Base-by-base conservation (phyloP, 176 grass and related monocot genomes). In the Tillandsia leiboldiana region DNA sequence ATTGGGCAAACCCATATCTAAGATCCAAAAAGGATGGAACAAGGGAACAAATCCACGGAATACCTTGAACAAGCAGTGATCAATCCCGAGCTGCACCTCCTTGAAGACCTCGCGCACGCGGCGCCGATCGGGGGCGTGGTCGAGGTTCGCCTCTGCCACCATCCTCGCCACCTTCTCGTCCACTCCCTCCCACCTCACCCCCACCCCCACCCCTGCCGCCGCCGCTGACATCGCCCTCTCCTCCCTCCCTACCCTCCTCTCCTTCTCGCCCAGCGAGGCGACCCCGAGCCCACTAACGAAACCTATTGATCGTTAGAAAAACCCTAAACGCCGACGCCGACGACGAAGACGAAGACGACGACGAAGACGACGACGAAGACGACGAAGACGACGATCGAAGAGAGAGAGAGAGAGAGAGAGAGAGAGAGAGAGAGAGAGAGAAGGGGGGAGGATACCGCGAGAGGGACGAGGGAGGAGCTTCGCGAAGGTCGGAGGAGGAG, bases 41-140 rank as follows among this genome's bases (percentile, higher is more conserved):
- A 42, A 42, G 33, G 33, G 33, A 42, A 42, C 33, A 42, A 42
- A 42, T 42, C 33, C 3, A 5, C 8, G 9, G 0, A 4, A 24
- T 56, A 89, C 91, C 90, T 88, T 91, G 68, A 96, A 88, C 79
- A 96, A 77, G 79, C 88, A 96, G 80, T 96, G 88, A 56, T 91
- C 92, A 50, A 96, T 91, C 51, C 20, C 74, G 47, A 87, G 83
- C 81, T 91, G 92, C 49, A 89, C 80, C 53, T 84, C 81, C 80
- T 96, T 96, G 83, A 96, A 96, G 1, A 81, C 81, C 53, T 96
- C 83, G 20, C 92, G 81, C 61, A 96, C 79, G 49, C 83, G 85
- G 75, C 88, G 85, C 70, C 92, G 81, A 62, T 89, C 88, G 7
- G 74, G 64, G 8, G 86, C 92, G 63, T 91, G 77, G 74, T 96